phyloP scores from a whole-genome alignment of 2,329 filamentous ascomycete species.

The Ascochyta clinopodiicola region DNA sequence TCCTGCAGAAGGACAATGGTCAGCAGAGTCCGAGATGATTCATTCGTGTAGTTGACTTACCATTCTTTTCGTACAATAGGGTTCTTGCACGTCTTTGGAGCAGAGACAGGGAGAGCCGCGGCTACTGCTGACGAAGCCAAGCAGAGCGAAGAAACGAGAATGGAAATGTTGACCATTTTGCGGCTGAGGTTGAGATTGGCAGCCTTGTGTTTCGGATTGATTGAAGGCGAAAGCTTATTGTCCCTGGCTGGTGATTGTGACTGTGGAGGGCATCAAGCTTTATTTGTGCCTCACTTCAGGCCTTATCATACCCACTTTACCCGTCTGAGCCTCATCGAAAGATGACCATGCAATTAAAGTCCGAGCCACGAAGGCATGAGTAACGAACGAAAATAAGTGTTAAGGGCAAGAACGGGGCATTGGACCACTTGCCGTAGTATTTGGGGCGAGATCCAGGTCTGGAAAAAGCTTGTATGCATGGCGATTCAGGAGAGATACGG shows the following conservation, averaged over 20 bases:
- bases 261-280: constrained; percentile 7
- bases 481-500: constrained; percentile 2
- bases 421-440: constrained; percentile 3
- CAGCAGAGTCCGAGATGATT: constrained; percentile 1
- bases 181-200: constrained; percentile 3
- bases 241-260: constrained; percentile 5
- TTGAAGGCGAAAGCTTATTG: constrained; percentile 5
- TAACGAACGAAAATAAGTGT: constrained; percentile 3
- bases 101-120: constrained; percentile 13
- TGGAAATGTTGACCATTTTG: constrained; percentile 1
- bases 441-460: constrained; percentile 3
- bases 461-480: constrained; percentile 1
- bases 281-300: constrained; percentile 8
- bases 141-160: constrained; percentile 3
- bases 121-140: constrained; percentile 17
- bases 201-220: constrained; percentile 3
- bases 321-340: constrained; percentile 1
- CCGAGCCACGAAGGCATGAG: constrained; percentile 3
- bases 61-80: constrained; percentile 22
- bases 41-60: constrained; percentile 5
- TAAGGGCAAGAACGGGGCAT: constrained; percentile 1
- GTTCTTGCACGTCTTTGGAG: constrained; percentile 17
- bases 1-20: constrained; percentile 18
- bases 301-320: constrained; percentile 1
- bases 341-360: constrained; percentile 2